Evolutionary conservation across 371 early-diverging fungal species (phyloP).

Genomic region (Nematocida ausubeli): DNA sequence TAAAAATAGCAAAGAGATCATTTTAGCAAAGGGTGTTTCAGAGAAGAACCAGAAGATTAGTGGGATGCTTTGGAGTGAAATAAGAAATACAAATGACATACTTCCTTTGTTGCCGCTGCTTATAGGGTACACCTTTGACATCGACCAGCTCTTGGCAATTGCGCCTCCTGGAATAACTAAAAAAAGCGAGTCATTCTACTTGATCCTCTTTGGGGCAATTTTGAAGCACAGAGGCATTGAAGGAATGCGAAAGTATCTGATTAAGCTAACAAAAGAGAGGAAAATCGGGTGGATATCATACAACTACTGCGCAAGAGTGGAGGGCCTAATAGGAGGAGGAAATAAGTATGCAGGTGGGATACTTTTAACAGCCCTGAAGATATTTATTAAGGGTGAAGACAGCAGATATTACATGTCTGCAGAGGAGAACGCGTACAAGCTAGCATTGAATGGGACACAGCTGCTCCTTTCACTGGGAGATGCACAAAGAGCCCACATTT

Average conservation of each 20-base stretch:
- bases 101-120: slow-evolving; percentile 23
- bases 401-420: neutral
- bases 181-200: slow-evolving; percentile 46
- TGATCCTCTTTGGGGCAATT: slow-evolving; percentile 29
- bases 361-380: slow-evolving; percentile 29
- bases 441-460: slow-evolving; percentile 22
- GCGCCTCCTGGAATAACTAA: slow-evolving; percentile 39
- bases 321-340: slow-evolving; percentile 11
- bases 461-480: slow-evolving; percentile 46
- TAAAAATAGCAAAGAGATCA: slow-evolving; percentile 5
- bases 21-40: slow-evolving; percentile 9
- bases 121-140: slow-evolving; percentile 1
- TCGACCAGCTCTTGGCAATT: slow-evolving; percentile 1
- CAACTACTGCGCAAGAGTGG: slow-evolving; percentile 8
- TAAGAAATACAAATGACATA: neutral
- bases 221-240: slow-evolving; percentile 7
- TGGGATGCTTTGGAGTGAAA: slow-evolving; percentile 14
- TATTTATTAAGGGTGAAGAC: neutral
- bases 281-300: slow-evolving; percentile 30
- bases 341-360: slow-evolving; percentile 43
- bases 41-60: slow-evolving; percentile 12
- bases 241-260: slow-evolving; percentile 35
- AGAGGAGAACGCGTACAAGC: slow-evolving; percentile 33
- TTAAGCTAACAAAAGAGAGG: slow-evolving; percentile 12
- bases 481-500: slow-evolving; percentile 19